phyloP scores from a whole-genome alignment of 768 basidiomycete species.

The Amyloporia xantha region DNA sequence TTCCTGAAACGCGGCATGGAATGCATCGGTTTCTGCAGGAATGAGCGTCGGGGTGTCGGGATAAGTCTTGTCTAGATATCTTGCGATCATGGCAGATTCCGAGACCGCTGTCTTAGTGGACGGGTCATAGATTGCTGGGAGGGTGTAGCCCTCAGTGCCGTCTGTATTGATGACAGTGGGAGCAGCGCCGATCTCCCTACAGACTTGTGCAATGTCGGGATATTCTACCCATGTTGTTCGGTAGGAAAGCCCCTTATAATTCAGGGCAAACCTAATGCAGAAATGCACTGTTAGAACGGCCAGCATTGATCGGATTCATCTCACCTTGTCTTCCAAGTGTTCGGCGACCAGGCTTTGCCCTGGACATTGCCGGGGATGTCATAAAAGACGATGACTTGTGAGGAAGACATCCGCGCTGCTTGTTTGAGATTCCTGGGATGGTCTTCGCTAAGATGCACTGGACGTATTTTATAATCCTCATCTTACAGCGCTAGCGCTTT shows the following conservation, averaged over 20 bases:
- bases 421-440: too few species aligned
- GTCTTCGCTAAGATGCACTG: too few species aligned
- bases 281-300: background rate
- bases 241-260: constrained; percentile 36
- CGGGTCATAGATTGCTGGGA: constrained; percentile 25
- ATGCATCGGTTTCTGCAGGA: constrained; percentile 24
- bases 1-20: constrained; percentile 20
- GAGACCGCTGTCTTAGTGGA: constrained; percentile 13
- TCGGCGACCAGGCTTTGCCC: constrained; percentile 13
- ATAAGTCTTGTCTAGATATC: constrained; percentile 23
- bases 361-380: constrained; percentile 12
- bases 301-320: background rate
- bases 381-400: constrained; percentile 13
- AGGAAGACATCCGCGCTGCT: background rate
- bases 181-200: constrained; percentile 30
- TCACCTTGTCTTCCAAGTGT: constrained; percentile 24
- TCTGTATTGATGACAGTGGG: constrained; percentile 27
- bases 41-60: constrained; percentile 29
- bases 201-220: constrained; percentile 36
- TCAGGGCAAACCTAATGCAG: constrained; percentile 23
- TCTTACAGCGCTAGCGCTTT: too few species aligned
- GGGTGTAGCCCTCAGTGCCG: constrained; percentile 18
- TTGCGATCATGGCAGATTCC: constrained; percentile 24
- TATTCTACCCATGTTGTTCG: constrained; percentile 47
- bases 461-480: too few species aligned